Evolutionary conservation across 345 rosid species (phyloP), one percentile per base, ranked within the genome.

Genomic region (Camelina sativa): DNA sequence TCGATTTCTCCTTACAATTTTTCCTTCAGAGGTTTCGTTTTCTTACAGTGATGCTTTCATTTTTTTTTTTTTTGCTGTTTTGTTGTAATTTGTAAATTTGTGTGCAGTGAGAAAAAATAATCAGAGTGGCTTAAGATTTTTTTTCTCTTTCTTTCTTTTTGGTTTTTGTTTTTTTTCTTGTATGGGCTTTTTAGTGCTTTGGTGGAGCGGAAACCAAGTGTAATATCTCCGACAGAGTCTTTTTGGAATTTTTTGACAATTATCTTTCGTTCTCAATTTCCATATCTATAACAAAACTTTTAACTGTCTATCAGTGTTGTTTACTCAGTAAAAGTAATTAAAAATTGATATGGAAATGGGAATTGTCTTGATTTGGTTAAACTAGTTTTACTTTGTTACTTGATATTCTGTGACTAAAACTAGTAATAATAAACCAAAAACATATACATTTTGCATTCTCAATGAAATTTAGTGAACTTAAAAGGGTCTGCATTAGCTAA

Each of bases 61-160:
- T 77, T 37, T 37, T 47, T 80, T 43, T 37, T 48, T 61, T 65
- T 63, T 82, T 54, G 59, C 54, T 77, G 71, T 76, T 86, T 88
- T 85, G 70, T 78, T 87, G 87, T 87, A 85, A 81, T 80, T 83
- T 80, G 87, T 87, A 85, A 81, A 81, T 83, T 80, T 82, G 95
- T 83, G 90, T 86, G 95, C 87, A 86, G 87, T 83, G 76, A 85
- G 83, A 63, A 72, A 56, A 56, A 71, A 64, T 87, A 84, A 91
- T 83, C 72, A 38, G 84, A 79, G 85, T 89, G 85, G 79, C 65
- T 79, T 84, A 50, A 50, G 67, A 75, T 67, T 32, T 58, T 74
- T 32, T 46, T 54, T 60, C 32, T 40, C 16, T 59, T 52, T 59
- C 13, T 13, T 41, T 60, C 2, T 28, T 28, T 56, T 32, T 38